These are phyloP conservation scores for Geotrichum fermentans DNA, from an alignment of 1,139 yeast species.

Conservation along the genomic window DNA sequence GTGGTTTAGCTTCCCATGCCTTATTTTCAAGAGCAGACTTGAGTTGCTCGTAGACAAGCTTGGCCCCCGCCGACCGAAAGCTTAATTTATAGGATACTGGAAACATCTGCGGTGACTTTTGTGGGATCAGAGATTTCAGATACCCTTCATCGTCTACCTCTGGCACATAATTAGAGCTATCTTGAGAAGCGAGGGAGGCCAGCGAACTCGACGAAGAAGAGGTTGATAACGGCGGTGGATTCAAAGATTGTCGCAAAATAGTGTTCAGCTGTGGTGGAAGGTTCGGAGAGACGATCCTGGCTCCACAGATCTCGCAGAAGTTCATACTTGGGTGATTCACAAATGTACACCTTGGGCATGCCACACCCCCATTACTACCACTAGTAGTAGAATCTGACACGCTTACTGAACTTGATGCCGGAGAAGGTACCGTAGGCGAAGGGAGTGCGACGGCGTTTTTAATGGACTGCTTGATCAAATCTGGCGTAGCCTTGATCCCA, in stretches of 20 bases:
- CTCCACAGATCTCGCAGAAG: conserved; percentile 84
- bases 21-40: conserved; percentile 27
- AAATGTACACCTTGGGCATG: conserved; percentile 81
- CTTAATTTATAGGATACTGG: conserved; percentile 29
- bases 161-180: conserved; percentile 1
- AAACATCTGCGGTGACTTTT: conserved; percentile 19
- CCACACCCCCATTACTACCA: conserved; percentile 40
- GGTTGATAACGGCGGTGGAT: conserved; percentile 22
- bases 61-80: conserved; percentile 38
- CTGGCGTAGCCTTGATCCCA: conserved; percentile 54
- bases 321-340: conserved; percentile 73
- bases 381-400: too few species aligned
- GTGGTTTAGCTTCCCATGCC: conserved; percentile 24
- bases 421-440: neutral
- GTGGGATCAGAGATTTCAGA: conserved; percentile 30
- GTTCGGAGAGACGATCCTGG: conserved; percentile 43
- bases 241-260: conserved; percentile 11
- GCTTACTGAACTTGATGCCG: neutral
- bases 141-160: conserved; percentile 26
- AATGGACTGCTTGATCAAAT: conserved; percentile 35
- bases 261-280: conserved; percentile 29
- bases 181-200: neutral
- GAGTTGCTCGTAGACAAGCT: conserved; percentile 32
- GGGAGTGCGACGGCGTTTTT: conserved; percentile 15
- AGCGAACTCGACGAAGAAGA: conserved; percentile 1